phyloP scores from a whole-genome alignment of 2,329 filamentous ascomycete genomes.

The Macrophomina pseudophaseolina region DNA sequence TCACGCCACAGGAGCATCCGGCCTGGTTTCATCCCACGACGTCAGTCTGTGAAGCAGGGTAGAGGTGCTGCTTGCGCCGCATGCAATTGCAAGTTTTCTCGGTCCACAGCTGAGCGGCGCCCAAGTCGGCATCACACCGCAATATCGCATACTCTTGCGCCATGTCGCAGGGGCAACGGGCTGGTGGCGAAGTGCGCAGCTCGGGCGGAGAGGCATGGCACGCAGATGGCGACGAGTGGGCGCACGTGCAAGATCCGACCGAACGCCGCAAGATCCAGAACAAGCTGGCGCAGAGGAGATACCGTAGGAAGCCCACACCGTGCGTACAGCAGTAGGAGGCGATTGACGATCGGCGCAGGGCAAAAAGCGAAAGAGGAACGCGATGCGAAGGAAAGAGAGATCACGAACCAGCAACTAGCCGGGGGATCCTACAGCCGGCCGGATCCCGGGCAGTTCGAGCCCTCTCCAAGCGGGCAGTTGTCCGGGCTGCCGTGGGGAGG shows the following conservation, averaged over 20 bases:
- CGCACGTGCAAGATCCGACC: conserved; percentile 70
- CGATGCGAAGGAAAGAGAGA: conserved; percentile 68
- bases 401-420: conserved; percentile 67
- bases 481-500: conserved; percentile 76
- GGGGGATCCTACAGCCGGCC: conserved; percentile 68
- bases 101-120: not conserved
- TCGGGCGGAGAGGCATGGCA: conserved; percentile 7
- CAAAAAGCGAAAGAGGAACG: conserved; percentile 72
- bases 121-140: not conserved
- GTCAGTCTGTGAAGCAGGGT: conserved; percentile 9
- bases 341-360: conserved; percentile 52
- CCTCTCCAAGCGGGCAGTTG: conserved; percentile 52
- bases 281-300: conserved; percentile 75
- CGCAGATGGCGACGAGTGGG: conserved; percentile 54
- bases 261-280: conserved; percentile 78
- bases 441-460: conserved; percentile 59
- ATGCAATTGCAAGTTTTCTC: not conserved
- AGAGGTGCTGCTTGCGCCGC: not conserved
- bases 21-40: not conserved
- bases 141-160: not conserved
- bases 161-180: conserved; percentile 7
- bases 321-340: not conserved
- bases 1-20: not conserved
- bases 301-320: conserved; percentile 60
- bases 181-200: not conserved